A percentile compares a stretch with the other conserved stretches of the same genome.
phyloP scores from a whole-genome alignment of 179 eudicot species.

The Drosera spatulata region DNA sequence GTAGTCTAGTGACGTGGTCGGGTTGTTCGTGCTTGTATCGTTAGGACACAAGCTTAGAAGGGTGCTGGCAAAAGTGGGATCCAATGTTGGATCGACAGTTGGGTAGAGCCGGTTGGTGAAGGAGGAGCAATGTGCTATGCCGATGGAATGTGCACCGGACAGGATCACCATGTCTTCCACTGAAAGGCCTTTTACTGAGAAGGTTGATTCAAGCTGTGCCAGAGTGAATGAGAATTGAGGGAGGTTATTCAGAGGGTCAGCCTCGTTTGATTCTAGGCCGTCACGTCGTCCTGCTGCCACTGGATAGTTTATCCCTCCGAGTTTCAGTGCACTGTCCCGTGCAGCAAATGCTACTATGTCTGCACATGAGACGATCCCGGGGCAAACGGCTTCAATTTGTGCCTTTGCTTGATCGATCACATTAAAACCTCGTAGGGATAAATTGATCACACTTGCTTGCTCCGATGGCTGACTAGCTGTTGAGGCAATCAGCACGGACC shows the following conservation, averaged over 20 bases:
- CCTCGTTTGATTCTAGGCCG: neutral
- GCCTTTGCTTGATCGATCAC: slow-evolving; percentile 4
- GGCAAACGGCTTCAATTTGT: slow-evolving; percentile 6
- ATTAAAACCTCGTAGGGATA: slow-evolving; percentile 1
- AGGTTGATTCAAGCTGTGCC: slow-evolving; percentile 1
- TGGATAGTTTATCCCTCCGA: slow-evolving; percentile 3
- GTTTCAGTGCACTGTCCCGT: slow-evolving; percentile 4
- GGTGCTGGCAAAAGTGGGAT: slow-evolving; percentile 4
- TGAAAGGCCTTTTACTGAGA: slow-evolving; percentile 4
- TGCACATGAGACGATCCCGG: slow-evolving; percentile 5
- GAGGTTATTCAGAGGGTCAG: neutral
- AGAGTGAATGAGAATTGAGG: neutral
- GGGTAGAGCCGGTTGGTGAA: slow-evolving; percentile 6
- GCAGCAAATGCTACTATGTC: slow-evolving; percentile 9
- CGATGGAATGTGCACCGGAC: slow-evolving; percentile 22
- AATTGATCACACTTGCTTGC: slow-evolving; percentile 2
- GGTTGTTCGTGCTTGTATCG: neutral
- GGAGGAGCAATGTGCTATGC: slow-evolving; percentile 14
- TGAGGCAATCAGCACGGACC: slow-evolving; percentile 5
- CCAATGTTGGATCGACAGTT: slow-evolving; percentile 8
- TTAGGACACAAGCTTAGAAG: slow-evolving; percentile 11
- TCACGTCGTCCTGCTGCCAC: slow-evolving; percentile 8
- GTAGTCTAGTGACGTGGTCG: slow-evolving; percentile 1
- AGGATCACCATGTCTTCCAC: slow-evolving; percentile 11
- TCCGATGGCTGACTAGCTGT: slow-evolving; percentile 1